A percentile compares a stretch with the other conserved stretches of the same genome.
Evolutionary conservation across 495 filamentous ascomycete species (phyloP).

Genomic region (Xylaria grammica): DNA sequence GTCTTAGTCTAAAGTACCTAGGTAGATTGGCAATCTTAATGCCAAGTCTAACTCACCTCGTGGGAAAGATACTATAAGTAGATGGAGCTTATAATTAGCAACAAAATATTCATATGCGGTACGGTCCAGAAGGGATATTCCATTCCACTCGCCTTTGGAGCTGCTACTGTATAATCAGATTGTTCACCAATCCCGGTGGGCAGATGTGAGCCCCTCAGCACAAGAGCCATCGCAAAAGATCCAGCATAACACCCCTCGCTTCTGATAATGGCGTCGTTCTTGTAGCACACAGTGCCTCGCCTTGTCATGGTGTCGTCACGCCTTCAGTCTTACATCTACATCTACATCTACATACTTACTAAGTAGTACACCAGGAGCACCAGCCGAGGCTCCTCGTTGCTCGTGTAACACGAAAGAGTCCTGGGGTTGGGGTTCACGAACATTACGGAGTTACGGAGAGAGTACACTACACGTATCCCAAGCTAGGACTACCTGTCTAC

Average conservation of each 20-base stretch:
- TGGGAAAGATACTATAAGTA: no score
- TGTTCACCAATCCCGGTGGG: no score
- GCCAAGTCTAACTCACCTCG: no score
- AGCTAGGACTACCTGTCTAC: no score
- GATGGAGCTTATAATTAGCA: conserved; percentile 4
- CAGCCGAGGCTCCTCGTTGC: conserved; percentile 4
- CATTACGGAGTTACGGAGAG: conserved; percentile 8
- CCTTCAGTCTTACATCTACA: background rate
- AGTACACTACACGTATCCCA: no score
- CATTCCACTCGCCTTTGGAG: background rate
- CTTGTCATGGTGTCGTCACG: no score
- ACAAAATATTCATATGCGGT: background rate
- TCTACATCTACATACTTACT: background rate
- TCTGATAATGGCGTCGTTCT: background rate
- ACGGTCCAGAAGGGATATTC: background rate
- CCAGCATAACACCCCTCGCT: background rate
- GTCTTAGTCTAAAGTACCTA: background rate
- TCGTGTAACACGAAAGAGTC: background rate
- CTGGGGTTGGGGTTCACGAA: background rate
- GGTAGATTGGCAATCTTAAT: background rate
- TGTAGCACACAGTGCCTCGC: background rate
- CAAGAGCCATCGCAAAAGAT: no score
- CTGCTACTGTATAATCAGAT: background rate
- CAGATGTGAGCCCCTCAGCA: no score
- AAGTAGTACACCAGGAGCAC: background rate